Conservation (phyloP, 345 rosid genomes). For the Aurinia saxatilis region DNA sequence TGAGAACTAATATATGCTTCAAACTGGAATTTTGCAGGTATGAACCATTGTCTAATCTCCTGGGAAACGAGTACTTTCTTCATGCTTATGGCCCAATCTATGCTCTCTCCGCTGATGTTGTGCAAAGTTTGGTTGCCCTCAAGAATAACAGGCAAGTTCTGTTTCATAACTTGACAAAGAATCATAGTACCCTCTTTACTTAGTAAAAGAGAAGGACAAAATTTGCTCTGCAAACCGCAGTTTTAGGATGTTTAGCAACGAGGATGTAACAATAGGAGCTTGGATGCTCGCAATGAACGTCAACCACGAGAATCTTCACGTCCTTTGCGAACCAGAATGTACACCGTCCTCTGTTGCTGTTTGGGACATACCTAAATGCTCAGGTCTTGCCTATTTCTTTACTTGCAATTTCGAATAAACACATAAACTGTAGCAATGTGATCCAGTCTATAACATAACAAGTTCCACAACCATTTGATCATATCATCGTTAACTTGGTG, state of each 20-base stretch:
- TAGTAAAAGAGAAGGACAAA: neutral
- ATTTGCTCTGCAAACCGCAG: constrained; percentile 28
- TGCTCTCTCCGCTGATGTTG: constrained; percentile 86
- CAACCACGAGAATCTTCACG: constrained; percentile 62
- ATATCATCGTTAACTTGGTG: neutral
- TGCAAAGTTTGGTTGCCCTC: constrained; percentile 65
- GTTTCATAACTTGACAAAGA: neutral
- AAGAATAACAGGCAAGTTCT: constrained; percentile 62
- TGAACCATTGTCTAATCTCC: constrained; percentile 64
- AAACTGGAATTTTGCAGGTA: constrained; percentile 45
- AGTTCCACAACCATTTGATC: neutral
- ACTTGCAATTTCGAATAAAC: neutral
- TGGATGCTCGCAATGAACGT: constrained; percentile 99
- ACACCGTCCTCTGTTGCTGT: constrained; percentile 66
- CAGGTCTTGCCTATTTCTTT: constrained; percentile 40
- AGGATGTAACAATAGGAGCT: constrained; percentile 91
- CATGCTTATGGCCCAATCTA: constrained; percentile 93
- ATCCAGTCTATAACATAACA: neutral
- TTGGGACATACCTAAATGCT: constrained; percentile 92
- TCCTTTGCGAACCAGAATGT: constrained; percentile 62
- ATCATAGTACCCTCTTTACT: neutral
- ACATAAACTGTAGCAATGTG: neutral
- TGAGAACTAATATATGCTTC: neutral
- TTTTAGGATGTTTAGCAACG: constrained; percentile 94
- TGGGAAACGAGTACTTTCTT: constrained; percentile 76